phyloP scores from a whole-genome alignment of 2,329 filamentous ascomycete genomes.

The Sarocladium brachiariae region DNA sequence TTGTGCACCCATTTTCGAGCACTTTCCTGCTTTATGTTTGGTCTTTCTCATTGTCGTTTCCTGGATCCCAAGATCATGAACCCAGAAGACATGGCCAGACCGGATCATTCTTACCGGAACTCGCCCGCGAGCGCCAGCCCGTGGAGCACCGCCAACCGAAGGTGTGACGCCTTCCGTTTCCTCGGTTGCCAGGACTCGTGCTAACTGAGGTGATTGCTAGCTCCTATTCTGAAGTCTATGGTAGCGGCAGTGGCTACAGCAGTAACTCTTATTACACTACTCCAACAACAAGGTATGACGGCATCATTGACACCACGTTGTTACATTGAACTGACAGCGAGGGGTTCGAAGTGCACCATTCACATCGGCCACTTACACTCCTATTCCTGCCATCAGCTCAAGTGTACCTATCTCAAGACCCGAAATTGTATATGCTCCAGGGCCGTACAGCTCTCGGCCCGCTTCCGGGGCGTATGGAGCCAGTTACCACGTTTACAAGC shows the following conservation, averaged over 20 bases:
- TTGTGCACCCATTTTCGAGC: too few relatives aligned
- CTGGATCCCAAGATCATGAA: conserved; percentile 20
- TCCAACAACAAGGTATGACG: conserved; percentile 3
- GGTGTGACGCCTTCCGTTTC: conserved; percentile 35
- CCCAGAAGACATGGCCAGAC: conserved; percentile 37
- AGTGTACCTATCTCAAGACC: conserved; percentile 14
- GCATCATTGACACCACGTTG: background rate
- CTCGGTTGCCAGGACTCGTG: background rate
- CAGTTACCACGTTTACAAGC: conserved; percentile 30
- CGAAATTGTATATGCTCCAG: conserved; percentile 5
- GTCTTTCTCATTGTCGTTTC: background rate
- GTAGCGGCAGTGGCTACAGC: conserved; percentile 2
- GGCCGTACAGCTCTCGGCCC: conserved; percentile 10
- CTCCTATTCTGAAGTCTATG: conserved; percentile 4
- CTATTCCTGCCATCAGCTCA: background rate
- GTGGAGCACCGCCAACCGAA: conserved; percentile 42
- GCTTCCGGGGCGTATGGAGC: conserved; percentile 32
- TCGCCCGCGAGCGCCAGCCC: conserved; percentile 39
- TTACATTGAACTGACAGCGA: background rate
- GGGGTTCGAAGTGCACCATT: background rate
- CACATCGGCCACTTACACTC: background rate
- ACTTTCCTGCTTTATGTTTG: background rate
- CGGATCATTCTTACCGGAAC: conserved; percentile 41
- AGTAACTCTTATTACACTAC: conserved; percentile 1
- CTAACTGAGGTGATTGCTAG: background rate